These are phyloP conservation scores for Bipolaris bicolor DNA, from an alignment of 2,329 filamentous ascomycete genomes.

Conservation along the genomic window DNA sequence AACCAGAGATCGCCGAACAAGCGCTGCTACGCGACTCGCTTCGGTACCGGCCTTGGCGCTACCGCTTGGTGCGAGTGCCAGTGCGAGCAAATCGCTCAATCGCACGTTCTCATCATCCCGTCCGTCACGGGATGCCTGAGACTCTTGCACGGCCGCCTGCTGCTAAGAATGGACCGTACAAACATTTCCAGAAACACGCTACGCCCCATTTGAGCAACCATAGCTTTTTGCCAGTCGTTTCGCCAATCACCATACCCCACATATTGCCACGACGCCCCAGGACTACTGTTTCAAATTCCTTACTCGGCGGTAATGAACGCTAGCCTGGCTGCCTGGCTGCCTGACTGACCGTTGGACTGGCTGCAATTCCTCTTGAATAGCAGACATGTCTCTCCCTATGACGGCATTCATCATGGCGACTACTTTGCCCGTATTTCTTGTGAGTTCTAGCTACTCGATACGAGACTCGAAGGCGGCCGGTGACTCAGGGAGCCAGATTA, in stretches of 20 bases:
- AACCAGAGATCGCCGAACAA: conserved; percentile 19
- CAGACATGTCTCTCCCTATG: no score
- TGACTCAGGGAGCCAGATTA: conserved; percentile 26
- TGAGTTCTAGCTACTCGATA: conserved; percentile 5
- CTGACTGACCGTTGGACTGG: background rate
- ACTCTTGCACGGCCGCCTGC: background rate
- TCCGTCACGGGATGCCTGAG: no score
- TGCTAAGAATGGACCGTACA: conserved; percentile 5
- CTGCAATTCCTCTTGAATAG: no score
- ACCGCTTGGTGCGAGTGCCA: conserved; percentile 2
- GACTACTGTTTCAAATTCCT: conserved; percentile 35
- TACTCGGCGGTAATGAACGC: no score
- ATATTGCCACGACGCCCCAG: conserved; percentile 13
- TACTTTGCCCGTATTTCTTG: conserved; percentile 9
- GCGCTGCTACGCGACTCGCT: conserved; percentile 14
- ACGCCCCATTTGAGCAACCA: background rate
- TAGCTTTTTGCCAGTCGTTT: conserved; percentile 4
- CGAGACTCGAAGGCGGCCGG: conserved; percentile 20
- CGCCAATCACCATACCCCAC: conserved; percentile 18
- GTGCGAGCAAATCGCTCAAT: conserved; percentile 3
- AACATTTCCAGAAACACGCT: conserved; percentile 14
- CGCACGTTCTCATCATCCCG: background rate
- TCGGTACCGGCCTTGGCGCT: conserved; percentile 15
- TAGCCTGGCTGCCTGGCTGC: background rate
- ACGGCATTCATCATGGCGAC: conserved; percentile 2